Percentiles rank a stretch among this genome's conserved stretches.
These are phyloP conservation scores for Scutellaria baicalensis DNA, from an alignment of 257 asterid species.

Conservation along the genomic window DNA sequence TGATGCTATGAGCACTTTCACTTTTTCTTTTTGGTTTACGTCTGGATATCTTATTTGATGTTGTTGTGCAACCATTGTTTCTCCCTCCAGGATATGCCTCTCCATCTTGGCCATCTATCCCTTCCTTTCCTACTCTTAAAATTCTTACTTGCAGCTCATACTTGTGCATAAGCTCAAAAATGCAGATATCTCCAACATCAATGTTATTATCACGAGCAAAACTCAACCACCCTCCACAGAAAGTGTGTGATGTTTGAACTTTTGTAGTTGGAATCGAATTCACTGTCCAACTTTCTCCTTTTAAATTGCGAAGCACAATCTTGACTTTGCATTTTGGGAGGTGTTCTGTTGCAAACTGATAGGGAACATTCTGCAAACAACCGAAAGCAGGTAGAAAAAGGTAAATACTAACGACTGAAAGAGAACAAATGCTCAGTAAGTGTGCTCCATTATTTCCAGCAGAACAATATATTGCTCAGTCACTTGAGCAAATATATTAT, in stretches of 20 bases:
- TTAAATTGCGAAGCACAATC: constrained; percentile 63
- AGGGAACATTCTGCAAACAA: constrained; percentile 70
- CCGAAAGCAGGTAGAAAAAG: constrained; percentile 5
- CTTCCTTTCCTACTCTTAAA: constrained; percentile 65
- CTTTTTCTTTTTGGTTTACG: constrained; percentile 39
- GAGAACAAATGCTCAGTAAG: not conserved
- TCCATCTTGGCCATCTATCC: constrained; percentile 32
- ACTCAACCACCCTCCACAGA: constrained; percentile 95
- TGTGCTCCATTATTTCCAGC: not conserved
- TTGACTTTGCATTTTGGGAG: constrained; percentile 83
- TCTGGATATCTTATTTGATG: constrained; percentile 31
- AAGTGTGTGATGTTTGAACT: constrained; percentile 88
- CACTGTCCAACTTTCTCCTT: constrained; percentile 81
- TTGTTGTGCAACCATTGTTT: constrained; percentile 29
- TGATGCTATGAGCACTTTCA: constrained; percentile 26
- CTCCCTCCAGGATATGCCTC: constrained; percentile 33
- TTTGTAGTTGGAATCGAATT: constrained; percentile 83
- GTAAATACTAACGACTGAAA: not conserved
- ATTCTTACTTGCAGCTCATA: constrained; percentile 69
- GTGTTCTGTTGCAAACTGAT: constrained; percentile 77
- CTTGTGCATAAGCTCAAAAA: constrained; percentile 72
- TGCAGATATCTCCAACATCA: constrained; percentile 71
- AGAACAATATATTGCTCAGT: not conserved
- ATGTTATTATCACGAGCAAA: constrained; percentile 83
- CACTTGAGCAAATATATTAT: not conserved